phyloP scores from a whole-genome alignment of 768 basidiomycete genomes.

The Mycena vulgaris region DNA sequence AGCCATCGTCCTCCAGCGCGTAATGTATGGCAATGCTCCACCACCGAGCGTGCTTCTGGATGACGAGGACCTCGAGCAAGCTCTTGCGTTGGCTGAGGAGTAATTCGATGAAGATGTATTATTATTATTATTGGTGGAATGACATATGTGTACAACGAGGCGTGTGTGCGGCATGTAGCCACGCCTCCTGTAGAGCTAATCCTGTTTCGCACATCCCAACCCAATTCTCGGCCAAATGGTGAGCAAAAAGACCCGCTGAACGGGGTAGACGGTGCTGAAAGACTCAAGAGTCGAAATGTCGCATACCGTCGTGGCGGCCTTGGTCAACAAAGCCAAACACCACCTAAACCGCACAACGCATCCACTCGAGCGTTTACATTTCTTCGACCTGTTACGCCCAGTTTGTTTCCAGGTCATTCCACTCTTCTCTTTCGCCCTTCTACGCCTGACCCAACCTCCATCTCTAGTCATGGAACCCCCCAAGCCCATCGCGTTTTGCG shows the following conservation, averaged over 20 bases:
- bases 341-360: neutral
- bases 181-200: neutral
- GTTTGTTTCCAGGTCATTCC: slow-evolving; percentile 31
- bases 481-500: slow-evolving; percentile 91
- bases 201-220: slow-evolving; percentile 1
- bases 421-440: neutral
- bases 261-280: neutral
- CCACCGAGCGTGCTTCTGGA: slow-evolving; percentile 66
- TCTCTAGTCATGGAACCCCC: slow-evolving; percentile 58
- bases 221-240: slow-evolving; percentile 17
- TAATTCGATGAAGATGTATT: slow-evolving; percentile 43
- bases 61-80: slow-evolving; percentile 83
- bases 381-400: slow-evolving; percentile 31
- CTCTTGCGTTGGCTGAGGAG: slow-evolving; percentile 76
- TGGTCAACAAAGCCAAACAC: slow-evolving; percentile 7
- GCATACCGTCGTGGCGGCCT: slow-evolving; percentile 2
- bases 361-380: slow-evolving; percentile 23
- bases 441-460: neutral
- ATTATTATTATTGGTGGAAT: neutral
- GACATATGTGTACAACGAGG: slow-evolving; percentile 10
- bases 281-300: neutral
- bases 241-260: neutral
- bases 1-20: slow-evolving; percentile 82
- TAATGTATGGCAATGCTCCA: slow-evolving; percentile 81
- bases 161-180: slow-evolving; percentile 31